Evolutionary conservation across 2,329 filamentous ascomycete genomes (phyloP), one percentile per base, ranked within the genome.

Genomic region (Trichoderma citrinoviride): DNA sequence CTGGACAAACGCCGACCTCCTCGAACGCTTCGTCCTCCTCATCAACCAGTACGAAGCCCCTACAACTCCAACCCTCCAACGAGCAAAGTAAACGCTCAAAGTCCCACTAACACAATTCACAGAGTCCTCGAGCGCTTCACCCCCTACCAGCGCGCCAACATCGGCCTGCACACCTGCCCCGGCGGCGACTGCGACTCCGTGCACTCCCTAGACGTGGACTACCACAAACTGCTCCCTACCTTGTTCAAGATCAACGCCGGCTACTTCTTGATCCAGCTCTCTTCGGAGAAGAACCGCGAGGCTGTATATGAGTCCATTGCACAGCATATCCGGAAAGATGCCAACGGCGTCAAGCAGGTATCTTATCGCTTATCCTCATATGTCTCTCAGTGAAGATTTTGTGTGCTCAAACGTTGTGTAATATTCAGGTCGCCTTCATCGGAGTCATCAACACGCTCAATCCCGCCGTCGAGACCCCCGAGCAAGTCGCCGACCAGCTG

Each of bases 81-180:
- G 25, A 4, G 37, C 7, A n/a, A 15, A 1, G 12, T 17, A 12
- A 19, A 17, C n/a, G 8, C 23, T 52, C 19, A 10, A 37, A 10
- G 29, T 7, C 53, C 55, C 19, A 37, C 63, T 40, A 6, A 60
- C 17, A 21, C 12, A 50, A 33, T n/a, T 33, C 10, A 25, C 29
- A 41, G 47, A 23, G 66, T 66, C 17, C 54, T 67, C 14, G 55
- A 43, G 8, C 43, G 56, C 15, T 67, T 67, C 52, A 64, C 25
- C 17, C 40, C 66, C 15, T 33, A 66, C n/a, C 50, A 67, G 23
- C 33, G 66, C 21, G 19, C 14, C 7, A 66, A 67, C 15, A 66
- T 67, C 54, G 66, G 66, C 1, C 47, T 67, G n/a, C 66, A 67
- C 21, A 67, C 66, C 3, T 67, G 66, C 29, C 64, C 66, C 5